A percentile compares a stretch with the other conserved stretches of the same genome.
Conservation (phyloP, 768 basidiomycete species). For the Xerocomellus amylosporus region DNA sequence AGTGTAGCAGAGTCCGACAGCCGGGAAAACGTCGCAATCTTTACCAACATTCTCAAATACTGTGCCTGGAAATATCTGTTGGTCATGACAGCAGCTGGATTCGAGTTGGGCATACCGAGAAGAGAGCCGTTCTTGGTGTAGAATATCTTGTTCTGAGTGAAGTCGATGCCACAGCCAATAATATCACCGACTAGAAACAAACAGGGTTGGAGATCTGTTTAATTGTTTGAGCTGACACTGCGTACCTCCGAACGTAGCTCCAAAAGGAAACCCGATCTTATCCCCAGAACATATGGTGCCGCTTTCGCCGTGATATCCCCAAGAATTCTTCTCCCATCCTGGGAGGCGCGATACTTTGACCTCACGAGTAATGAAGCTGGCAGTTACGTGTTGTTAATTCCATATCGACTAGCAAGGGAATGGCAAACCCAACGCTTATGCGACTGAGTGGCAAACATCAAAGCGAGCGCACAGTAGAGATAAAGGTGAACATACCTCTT, state of each 20-base stretch:
- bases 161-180: conserved; percentile 92
- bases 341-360: conserved; percentile 74
- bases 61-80: conserved; percentile 41
- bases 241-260: conserved; percentile 79
- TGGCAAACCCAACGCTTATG: conserved; percentile 73
- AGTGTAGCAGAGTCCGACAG: conserved; percentile 81
- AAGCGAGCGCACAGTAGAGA: conserved; percentile 6
- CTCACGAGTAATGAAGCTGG: conserved; percentile 63
- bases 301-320: conserved; percentile 94
- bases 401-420: neutral
- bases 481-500: conserved; percentile 58
- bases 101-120: conserved; percentile 45
- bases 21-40: conserved; percentile 70
- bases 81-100: conserved; percentile 8
- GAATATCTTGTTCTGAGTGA: conserved; percentile 74
- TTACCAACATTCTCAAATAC: conserved; percentile 73
- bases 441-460: conserved; percentile 44
- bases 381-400: conserved; percentile 12
- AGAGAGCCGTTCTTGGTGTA: conserved; percentile 85
- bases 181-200: conserved; percentile 67
- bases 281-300: conserved; percentile 75
- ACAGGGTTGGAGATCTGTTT: conserved; percentile 3
- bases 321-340: conserved; percentile 82
- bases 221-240: conserved; percentile 6
- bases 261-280: conserved; percentile 68